Evolutionary conservation across 2,329 filamentous ascomycete species (phyloP), one percentile per base, ranked within the genome.

Genomic region (Xylariaceae sp.): DNA sequence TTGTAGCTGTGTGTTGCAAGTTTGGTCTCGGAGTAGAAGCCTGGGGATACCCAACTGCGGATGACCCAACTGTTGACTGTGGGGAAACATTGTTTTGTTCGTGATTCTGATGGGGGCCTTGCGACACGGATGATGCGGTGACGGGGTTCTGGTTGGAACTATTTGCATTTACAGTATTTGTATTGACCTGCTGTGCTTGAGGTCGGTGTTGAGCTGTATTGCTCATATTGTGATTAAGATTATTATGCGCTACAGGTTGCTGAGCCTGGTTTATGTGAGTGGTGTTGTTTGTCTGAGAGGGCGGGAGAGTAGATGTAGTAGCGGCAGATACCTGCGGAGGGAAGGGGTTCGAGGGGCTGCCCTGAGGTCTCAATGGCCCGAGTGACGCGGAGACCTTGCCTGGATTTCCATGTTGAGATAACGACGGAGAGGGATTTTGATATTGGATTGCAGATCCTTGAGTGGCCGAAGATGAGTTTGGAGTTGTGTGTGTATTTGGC

Each of bases 1-100:
- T 14, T 26, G 24, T 17, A 29, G 45, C 29, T 3, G 51, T 11
- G 2, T 56, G 48, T 46, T 65, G 63, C 17, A 47, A 31, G 36
- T 36, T 36, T 36, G 49, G 53, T 11, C 41, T 56, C 16, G 45
- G 37, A 26, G 23, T 4, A 44, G 40, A 24, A 45, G 29, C 37
- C 17, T 53, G 55, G 37, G 49, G 29, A 26, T 61, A 37, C 6
- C 26, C 50, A 24, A 17, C 46, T 26, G 43, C 41, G 16, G 57
- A 41, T 36, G 51, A 51, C 39, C 53, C 52, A 40, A 29, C 33
- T 44, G 40, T 53, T 14, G 56, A 36, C 9, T 51, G 46, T 3
- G 44, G 16, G 14, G 29, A 26, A 34, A 21, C 4, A 19, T 31
- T 53, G 26, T 3, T 36, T 29, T 50, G 47, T 16, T 40, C 45